Base-by-base conservation (phyloP, 163 green algal species). In the Prototheca wickerhamii region DNA sequence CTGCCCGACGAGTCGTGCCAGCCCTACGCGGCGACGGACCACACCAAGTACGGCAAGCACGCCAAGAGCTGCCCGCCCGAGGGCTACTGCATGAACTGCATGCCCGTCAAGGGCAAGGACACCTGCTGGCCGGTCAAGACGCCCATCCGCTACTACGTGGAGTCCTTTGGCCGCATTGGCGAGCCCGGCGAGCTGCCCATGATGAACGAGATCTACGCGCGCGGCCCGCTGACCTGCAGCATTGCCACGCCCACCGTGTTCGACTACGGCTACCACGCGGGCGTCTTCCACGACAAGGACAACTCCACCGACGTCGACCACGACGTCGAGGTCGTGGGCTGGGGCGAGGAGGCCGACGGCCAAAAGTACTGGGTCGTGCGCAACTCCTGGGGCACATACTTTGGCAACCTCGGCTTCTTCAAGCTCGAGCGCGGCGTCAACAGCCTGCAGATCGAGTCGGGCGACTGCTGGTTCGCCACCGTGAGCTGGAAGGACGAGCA, bases 371-470 rank as follows among this genome's bases (percentile, higher is more conserved):
- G 87, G 87, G 46, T 80, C 26, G 67, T 91, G 0, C 79, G 87
- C 60, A 94, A 95, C 73, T 81, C 60, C 44, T 94, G 86, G 86
- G 87, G 87, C 65, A 87, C 76, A 18, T 95, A 85, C 67, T 94
- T 82, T 82, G 87, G 84, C 17, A 64, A 85, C 50, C 68, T 88
- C 17, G 84, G 83, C n/a, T 88, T 90, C 65, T 87, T 89, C 74
- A 72, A 74, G 50, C 20, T 93, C 29, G 49, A 86, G 62, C 71
- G 82, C 2, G 86, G 87, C 23, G 69, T 71, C 4, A 91, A 94
- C 66, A 72, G 72, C 26, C 72, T 92, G n/a, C 76, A 81, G 59
- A 77, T 92, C 34, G 86, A 91, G 64, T 65, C 72, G 15, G 78
- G 80, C 3, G 86, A 92, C 72, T 92, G 86, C 81, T 92, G 86